A percentile compares a stretch with the other conserved stretches of the same genome.
Evolutionary conservation across 164 flowering plant species (phyloP).

Genomic region (Kingdonia uniflora): DNA sequence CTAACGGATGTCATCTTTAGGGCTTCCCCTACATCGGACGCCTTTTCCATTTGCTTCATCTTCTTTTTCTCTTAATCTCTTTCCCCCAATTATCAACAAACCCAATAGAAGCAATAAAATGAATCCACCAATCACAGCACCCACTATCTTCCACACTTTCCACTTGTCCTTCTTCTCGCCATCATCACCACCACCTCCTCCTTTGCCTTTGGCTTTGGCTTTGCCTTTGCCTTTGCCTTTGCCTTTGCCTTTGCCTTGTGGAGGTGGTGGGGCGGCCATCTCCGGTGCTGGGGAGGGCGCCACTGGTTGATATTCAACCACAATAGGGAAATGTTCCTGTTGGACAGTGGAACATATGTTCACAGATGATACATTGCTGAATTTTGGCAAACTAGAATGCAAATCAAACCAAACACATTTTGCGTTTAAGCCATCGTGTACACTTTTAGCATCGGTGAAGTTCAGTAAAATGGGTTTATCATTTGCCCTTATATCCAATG

Average conservation of each 20-base stretch:
- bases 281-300: constrained; percentile 38
- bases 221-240: no score
- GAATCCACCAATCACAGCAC: constrained; percentile 52
- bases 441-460: constrained; percentile 25
- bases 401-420: constrained; percentile 61
- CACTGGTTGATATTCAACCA: constrained; percentile 33
- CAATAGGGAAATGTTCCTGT: constrained; percentile 80
- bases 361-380: constrained; percentile 33
- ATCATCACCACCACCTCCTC: no score
- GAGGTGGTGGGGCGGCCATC: no score
- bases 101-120: constrained; percentile 28
- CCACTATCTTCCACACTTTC: constrained; percentile 52
- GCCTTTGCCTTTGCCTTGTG: no score
- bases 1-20: constrained; percentile 19
- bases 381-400: constrained; percentile 29
- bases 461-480: constrained; percentile 35
- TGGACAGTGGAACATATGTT: constrained; percentile 34
- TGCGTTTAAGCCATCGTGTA: constrained; percentile 30
- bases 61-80: constrained; percentile 32
- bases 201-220: no score
- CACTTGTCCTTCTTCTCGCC: constrained; percentile 14
- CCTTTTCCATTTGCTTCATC: constrained; percentile 61
- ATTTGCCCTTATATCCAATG: constrained; percentile 40
- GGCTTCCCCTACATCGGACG: constrained; percentile 58
- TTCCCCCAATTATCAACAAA: constrained; percentile 27